Conservation (phyloP, 352 stramenopile genomes). For the Phytophthora foliorum region DNA sequence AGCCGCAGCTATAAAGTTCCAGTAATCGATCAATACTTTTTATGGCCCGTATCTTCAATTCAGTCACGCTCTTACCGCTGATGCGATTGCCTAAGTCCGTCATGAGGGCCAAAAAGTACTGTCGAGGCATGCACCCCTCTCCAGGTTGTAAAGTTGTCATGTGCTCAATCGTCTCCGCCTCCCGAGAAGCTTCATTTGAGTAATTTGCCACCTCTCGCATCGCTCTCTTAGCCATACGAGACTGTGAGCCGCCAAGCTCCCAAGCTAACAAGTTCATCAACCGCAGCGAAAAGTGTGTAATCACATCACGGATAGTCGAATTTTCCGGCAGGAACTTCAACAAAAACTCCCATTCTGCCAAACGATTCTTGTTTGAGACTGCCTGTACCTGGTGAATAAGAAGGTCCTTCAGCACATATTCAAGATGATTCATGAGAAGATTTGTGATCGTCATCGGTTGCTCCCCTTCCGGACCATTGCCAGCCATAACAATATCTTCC, state of each 20-base stretch:
- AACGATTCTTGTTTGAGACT: slow-evolving; percentile 55
- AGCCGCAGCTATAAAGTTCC: slow-evolving; percentile 56
- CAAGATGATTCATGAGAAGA: slow-evolving; percentile 58
- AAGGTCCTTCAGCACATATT: slow-evolving; percentile 69
- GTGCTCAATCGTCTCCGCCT: slow-evolving; percentile 30
- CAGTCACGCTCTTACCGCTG: slow-evolving; percentile 45
- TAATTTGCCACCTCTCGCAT: slow-evolving; percentile 67
- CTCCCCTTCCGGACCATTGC: slow-evolving; percentile 31
- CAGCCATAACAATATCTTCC: slow-evolving; percentile 34
- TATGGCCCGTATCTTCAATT: slow-evolving; percentile 69
- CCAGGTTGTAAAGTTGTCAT: slow-evolving; percentile 28
- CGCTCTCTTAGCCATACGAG: slow-evolving; percentile 59
- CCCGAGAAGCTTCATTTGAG: slow-evolving; percentile 43
- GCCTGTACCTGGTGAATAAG: slow-evolving; percentile 72
- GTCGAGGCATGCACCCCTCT: slow-evolving; percentile 68
- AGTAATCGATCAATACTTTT: slow-evolving; percentile 82
- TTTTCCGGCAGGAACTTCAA: slow-evolving; percentile 76
- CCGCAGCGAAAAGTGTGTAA: slow-evolving; percentile 58
- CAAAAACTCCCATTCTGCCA: slow-evolving; percentile 79
- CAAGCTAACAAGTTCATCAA: slow-evolving; percentile 72
- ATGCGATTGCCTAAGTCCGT: slow-evolving; percentile 81
- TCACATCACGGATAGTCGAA: slow-evolving; percentile 64
- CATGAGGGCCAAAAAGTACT: slow-evolving; percentile 89
- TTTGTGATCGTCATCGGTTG: slow-evolving; percentile 42
- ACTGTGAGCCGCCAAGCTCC: slow-evolving; percentile 68